Evolutionary conservation across 371 early-diverging fungal species (phyloP), one percentile per base, ranked within the genome.

Genomic region (Mucor plumbeus): DNA sequence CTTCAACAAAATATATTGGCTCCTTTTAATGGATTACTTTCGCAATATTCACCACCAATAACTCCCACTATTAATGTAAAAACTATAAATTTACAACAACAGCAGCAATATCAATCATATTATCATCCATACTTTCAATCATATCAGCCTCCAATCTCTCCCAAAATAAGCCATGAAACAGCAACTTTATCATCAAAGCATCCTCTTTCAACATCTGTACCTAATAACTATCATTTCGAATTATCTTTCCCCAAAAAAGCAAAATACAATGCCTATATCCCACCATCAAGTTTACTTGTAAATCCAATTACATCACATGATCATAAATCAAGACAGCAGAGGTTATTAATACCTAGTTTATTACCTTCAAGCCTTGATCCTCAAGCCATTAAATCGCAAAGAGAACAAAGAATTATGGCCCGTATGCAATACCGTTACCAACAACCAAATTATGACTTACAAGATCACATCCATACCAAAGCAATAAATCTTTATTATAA

Each of bases 281-380:
- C 85, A 7, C 89, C 88, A 3, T 79, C 82, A 61, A 75, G 77
- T 17, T 75, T 83, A 44, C 64, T 90, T 44, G 78, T 80, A 59
- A 80, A 80, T 61, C 78, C 77, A 26, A 66, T 83, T 50, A 72
- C 77, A 2, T 71, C 78, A 4, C 73, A 79, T 43, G 80, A 81
- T 35, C 87, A 88, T 70, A 80, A 87, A 7, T 86, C 89, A 19
- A 84, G 88, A 40, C 85, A 90, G 62, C 94, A 93, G 59, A 85
- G 89, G 3, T 68, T 89, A 10, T 71, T 92, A 5, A 81, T 93
- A 33, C 94, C 94, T n/a, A 85, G 88, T 54, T 81, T 93, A 9
- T 86, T 89, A 13, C 97, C 97, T 0, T 62, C 72, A 5, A 94
- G 94, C 15, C 67, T 97, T 40, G 96, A 96, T 74, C 88, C 92